Conservation (phyloP, 208 protist species). For the Wallacemonas rigidus region DNA sequence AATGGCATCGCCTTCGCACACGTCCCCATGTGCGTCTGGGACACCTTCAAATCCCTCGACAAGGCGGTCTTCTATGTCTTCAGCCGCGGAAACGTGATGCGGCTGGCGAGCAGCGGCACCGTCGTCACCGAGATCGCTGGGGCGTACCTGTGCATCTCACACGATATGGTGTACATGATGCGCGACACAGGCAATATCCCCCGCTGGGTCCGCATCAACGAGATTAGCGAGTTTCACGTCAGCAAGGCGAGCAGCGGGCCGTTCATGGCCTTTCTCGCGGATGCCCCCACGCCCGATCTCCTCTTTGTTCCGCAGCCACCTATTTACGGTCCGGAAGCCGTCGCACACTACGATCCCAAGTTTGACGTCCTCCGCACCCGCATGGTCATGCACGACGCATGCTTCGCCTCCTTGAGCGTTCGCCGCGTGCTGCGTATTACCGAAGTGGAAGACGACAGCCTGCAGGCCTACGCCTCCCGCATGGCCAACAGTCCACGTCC, state of each 20-base stretch:
- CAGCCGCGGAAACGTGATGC: constrained; percentile 37
- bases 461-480: constrained; percentile 29
- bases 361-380: constrained; percentile 38
- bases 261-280: constrained; percentile 49
- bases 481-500: background rate
- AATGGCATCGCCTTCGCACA: constrained; percentile 57
- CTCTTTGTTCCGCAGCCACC: constrained; percentile 48
- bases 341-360: constrained; percentile 25
- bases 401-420: constrained; percentile 40
- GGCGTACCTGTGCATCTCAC: constrained; percentile 51
- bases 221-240: constrained; percentile 47
- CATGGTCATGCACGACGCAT: constrained; percentile 44
- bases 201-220: constrained; percentile 40
- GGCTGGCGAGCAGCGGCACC: constrained; percentile 14
- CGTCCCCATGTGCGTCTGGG: constrained; percentile 53
- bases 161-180: constrained; percentile 58
- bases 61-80: constrained; percentile 64
- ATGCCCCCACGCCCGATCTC: constrained; percentile 42
- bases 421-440: constrained; percentile 44
- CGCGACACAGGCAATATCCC: constrained; percentile 52
- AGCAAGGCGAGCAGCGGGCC: constrained; percentile 21
- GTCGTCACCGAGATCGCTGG: constrained; percentile 22
- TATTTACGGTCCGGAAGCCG: constrained; percentile 26
- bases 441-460: constrained; percentile 29
- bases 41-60: constrained; percentile 51